These are phyloP conservation scores for Trametes pubescens DNA, from an alignment of 1,284 basidiomycete genomes.

Conservation along the genomic window DNA sequence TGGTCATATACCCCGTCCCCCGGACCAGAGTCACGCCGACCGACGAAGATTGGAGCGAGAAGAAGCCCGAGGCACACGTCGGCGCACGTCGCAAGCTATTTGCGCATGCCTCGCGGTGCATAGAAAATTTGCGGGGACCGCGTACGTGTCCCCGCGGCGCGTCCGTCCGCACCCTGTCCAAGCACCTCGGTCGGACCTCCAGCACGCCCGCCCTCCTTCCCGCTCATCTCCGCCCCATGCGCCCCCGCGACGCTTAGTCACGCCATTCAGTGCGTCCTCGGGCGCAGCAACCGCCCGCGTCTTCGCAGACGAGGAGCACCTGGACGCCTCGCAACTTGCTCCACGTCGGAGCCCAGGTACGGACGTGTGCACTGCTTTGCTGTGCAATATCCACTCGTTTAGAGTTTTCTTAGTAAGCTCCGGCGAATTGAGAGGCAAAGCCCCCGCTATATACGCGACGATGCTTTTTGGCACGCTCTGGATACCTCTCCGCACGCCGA, in stretches of 20 bases:
- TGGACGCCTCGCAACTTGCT: background rate
- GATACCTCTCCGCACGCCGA: conserved; percentile 11
- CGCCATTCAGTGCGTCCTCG: background rate
- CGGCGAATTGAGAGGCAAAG: background rate
- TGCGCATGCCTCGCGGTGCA: background rate
- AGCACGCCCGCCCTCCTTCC: background rate
- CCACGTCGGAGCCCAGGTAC: background rate
- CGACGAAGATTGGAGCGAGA: background rate
- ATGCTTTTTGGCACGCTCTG: background rate
- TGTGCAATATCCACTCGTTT: background rate
- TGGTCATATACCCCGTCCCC: background rate
- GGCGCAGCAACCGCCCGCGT: conserved; percentile 1
- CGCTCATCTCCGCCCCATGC: conserved; percentile 2
- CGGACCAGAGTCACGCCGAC: background rate
- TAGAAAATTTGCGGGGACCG: background rate
- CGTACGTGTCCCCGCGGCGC: background rate
- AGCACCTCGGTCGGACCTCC: background rate
- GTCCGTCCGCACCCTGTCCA: background rate
- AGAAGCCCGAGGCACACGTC: background rate
- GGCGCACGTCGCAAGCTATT: background rate
- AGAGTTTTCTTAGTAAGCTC: conserved; percentile 1
- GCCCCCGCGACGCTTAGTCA: background rate
- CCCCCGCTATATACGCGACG: background rate
- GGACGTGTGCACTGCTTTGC: background rate
- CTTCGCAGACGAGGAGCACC: background rate